A percentile compares a stretch with the other conserved stretches of the same genome.
phyloP scores from a whole-genome alignment of 345 rosid genomes.

The Rhizophora mangle region DNA sequence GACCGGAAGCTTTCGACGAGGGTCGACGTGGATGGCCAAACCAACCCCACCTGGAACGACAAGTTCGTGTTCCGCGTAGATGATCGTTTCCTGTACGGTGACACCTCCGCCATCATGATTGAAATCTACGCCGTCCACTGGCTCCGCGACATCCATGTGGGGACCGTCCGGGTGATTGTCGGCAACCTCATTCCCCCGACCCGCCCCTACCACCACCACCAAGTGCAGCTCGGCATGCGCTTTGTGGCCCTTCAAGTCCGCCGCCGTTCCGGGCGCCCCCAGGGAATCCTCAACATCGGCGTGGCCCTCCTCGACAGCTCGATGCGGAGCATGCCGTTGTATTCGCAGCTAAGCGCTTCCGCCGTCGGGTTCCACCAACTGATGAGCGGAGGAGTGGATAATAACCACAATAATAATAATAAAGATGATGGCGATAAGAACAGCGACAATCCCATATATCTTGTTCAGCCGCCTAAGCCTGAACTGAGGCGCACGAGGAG shows the following conservation, averaged over 20 bases:
- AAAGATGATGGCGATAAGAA: constrained; percentile 13
- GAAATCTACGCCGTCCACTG: constrained; percentile 74
- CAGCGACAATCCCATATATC: constrained; percentile 10
- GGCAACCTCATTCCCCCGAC: constrained; percentile 62
- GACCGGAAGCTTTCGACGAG: constrained; percentile 79
- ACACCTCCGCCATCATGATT: constrained; percentile 80
- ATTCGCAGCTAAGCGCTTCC: constrained; percentile 51
- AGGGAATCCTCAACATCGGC: constrained; percentile 86
- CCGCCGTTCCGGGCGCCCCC: constrained; percentile 79
- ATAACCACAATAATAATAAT: constrained; percentile 18
- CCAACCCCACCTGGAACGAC: constrained; percentile 91
- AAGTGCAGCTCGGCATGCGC: constrained; percentile 58
- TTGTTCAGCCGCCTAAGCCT: constrained; percentile 32
- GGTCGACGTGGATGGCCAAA: constrained; percentile 54
- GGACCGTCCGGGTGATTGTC: constrained; percentile 65
- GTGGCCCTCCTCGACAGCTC: constrained; percentile 80
- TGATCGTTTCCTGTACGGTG: constrained; percentile 61
- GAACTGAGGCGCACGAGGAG: constrained; percentile 73
- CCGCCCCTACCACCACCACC: constrained; percentile 30
- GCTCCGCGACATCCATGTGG: constrained; percentile 80
- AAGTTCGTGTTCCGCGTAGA: constrained; percentile 87
- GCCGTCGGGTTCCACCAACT: constrained; percentile 82
- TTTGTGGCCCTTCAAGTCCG: constrained; percentile 86
- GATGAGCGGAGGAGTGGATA: constrained; percentile 58
- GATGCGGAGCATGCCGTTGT: constrained; percentile 89